phyloP scores from a whole-genome alignment of 441 rosid genomes.

The Capsella rubella region DNA sequence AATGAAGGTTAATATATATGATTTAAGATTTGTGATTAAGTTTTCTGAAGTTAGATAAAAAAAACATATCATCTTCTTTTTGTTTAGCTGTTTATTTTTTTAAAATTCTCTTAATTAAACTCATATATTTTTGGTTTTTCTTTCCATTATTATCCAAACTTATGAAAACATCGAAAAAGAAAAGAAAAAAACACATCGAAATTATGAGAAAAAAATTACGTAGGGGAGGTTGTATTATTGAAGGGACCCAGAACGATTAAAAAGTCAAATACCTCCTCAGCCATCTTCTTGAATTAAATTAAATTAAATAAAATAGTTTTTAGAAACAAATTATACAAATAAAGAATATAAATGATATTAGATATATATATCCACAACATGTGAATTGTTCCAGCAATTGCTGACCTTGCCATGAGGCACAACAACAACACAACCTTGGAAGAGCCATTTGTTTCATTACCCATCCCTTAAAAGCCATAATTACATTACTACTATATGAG shows the following conservation, averaged over 20 bases:
- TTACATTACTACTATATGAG: not conserved
- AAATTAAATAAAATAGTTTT: not conserved
- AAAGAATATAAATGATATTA: too few relatives aligned
- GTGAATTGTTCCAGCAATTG: slow-evolving; percentile 47
- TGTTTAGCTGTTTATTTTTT: not conserved
- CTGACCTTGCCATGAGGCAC: slow-evolving; percentile 41
- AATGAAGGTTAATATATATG: too few relatives aligned
- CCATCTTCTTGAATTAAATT: slow-evolving; percentile 11
- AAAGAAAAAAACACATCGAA: not conserved
- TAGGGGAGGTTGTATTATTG: slow-evolving; percentile 41
- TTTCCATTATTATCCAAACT: too few relatives aligned
- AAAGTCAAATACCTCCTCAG: slow-evolving; percentile 42
- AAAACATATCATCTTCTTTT: not conserved
- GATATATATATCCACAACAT: slow-evolving; percentile 19
- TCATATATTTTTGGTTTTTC: too few relatives aligned
- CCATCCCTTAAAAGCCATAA: slow-evolving; percentile 30
- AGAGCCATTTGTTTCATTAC: slow-evolving; percentile 39
- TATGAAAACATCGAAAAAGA: not conserved
- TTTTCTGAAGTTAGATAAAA: not conserved
- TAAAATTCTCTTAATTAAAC: not conserved
- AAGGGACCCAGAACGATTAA: slow-evolving; percentile 32
- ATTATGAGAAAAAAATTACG: slow-evolving; percentile 14
- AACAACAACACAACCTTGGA: slow-evolving; percentile 7
- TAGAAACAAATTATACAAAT: not conserved
- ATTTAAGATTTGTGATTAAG: too few relatives aligned